These are phyloP conservation scores for Lentithecium fluviatile DNA, from an alignment of 495 filamentous ascomycete species.

Conservation along the genomic window DNA sequence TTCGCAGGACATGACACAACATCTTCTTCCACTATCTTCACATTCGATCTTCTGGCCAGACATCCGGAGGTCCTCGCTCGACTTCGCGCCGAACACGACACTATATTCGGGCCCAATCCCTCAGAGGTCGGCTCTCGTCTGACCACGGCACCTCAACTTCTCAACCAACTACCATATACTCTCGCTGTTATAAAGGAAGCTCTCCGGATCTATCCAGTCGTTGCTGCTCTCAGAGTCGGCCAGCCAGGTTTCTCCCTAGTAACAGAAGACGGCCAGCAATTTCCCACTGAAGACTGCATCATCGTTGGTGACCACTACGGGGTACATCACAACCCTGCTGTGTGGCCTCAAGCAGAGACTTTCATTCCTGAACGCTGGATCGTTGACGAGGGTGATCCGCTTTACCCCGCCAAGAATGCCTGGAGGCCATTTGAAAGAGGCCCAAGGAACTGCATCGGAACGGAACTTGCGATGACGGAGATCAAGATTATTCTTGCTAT, in stretches of 20 bases:
- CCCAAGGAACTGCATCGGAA: slow-evolving; percentile 38
- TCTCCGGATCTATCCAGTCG: slow-evolving; percentile 32
- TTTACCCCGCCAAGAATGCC: slow-evolving; percentile 34
- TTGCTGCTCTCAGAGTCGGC: slow-evolving; percentile 21
- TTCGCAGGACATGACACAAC: slow-evolving; percentile 51
- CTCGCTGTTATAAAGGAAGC: slow-evolving; percentile 37
- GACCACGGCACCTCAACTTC: slow-evolving; percentile 5
- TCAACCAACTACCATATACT: slow-evolving; percentile 34
- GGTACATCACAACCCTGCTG: slow-evolving; percentile 11
- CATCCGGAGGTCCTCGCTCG: slow-evolving; percentile 39
- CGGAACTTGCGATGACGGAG: slow-evolving; percentile 38
- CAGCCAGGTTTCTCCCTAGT: slow-evolving; percentile 10
- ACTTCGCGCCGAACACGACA: slow-evolving; percentile 41
- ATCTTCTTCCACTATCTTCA: slow-evolving; percentile 41
- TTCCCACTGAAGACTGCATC: slow-evolving; percentile 38
- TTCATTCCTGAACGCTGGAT: slow-evolving; percentile 16
- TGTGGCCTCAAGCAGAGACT: neutral
- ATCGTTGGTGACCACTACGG: slow-evolving; percentile 30
- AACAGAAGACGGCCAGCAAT: slow-evolving; percentile 29
- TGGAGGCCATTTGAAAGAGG: slow-evolving; percentile 37
- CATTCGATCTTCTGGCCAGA: slow-evolving; percentile 41
- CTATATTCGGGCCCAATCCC: slow-evolving; percentile 36
- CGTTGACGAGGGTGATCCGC: slow-evolving; percentile 20
- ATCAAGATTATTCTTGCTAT: slow-evolving; percentile 35
- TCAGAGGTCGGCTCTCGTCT: neutral